Conservation (phyloP, 192 early-diverging fungal genomes). For the Dissophora ornata region DNA sequence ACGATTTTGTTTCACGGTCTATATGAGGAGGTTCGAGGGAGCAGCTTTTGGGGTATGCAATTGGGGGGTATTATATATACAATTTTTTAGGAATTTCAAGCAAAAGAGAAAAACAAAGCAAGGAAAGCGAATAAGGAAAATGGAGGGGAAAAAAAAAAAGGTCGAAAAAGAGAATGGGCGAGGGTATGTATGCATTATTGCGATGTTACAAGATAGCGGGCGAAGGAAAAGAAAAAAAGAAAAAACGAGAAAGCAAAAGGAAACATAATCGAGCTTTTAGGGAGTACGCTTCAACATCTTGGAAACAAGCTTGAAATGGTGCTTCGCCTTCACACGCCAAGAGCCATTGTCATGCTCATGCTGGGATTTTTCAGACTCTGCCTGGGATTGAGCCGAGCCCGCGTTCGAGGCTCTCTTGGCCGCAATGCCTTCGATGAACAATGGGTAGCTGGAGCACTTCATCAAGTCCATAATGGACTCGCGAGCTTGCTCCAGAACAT, state of each 20-base stretch:
- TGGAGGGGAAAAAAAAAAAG: too few species aligned
- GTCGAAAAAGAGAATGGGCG: neutral
- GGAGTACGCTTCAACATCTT: slow-evolving; percentile 51
- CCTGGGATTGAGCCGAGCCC: slow-evolving; percentile 31
- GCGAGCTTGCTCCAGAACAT: slow-evolving; percentile 43
- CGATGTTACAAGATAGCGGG: neutral
- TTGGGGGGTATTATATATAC: too few species aligned
- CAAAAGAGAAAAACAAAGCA: too few species aligned
- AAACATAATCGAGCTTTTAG: slow-evolving; percentile 17
- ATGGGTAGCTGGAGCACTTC: slow-evolving; percentile 54
- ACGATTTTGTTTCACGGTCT: too few species aligned
- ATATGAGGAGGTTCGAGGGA: too few species aligned
- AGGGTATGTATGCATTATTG: slow-evolving; percentile 1
- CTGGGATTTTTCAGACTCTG: slow-evolving; percentile 26
- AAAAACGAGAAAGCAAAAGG: slow-evolving; percentile 1
- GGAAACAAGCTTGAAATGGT: slow-evolving; percentile 50
- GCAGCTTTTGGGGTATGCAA: too few species aligned
- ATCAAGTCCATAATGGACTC: slow-evolving; percentile 53
- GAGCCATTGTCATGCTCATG: slow-evolving; percentile 24
- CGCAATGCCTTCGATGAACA: slow-evolving; percentile 43
- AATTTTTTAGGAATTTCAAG: too few species aligned
- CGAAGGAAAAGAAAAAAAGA: slow-evolving; percentile 3
- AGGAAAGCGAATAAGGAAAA: too few species aligned
- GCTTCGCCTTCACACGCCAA: slow-evolving; percentile 46
- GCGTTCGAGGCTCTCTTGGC: slow-evolving; percentile 43